Percentiles rank a stretch among this genome's conserved stretches.
These are phyloP conservation scores for Magnolia kwangsiensis DNA, from an alignment of 164 flowering plant species.

Conservation along the genomic window DNA sequence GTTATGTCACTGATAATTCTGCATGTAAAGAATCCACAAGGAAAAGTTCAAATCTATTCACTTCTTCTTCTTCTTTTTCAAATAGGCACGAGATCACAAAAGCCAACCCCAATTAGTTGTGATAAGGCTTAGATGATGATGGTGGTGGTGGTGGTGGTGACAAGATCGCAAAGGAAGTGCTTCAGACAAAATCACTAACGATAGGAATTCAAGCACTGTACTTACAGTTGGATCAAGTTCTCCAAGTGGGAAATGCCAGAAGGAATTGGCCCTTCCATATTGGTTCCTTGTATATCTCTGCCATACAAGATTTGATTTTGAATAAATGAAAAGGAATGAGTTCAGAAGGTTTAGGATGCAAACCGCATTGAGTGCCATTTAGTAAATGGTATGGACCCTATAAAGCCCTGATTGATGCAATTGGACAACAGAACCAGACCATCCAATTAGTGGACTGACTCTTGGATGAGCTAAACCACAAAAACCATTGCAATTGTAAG, in stretches of 20 bases:
- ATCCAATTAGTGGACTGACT: too few relatives aligned
- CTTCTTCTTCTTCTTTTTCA: background rate
- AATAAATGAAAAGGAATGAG: too few relatives aligned
- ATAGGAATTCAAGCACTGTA: background rate
- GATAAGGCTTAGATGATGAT: background rate
- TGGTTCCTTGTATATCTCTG: conserved; percentile 71
- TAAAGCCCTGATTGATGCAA: too few relatives aligned
- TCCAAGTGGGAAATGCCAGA: background rate
- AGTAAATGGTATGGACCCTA: too few relatives aligned
- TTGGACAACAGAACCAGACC: too few relatives aligned
- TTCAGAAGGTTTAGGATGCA: too few relatives aligned
- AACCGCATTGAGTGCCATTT: too few relatives aligned
- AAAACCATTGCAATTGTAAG: too few relatives aligned
- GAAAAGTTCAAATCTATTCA: background rate
- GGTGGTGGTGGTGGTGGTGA: too few relatives aligned
- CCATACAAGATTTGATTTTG: background rate
- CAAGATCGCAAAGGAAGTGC: background rate
- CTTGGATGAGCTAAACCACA: too few relatives aligned
- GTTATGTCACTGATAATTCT: conserved; percentile 69
- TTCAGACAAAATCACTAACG: background rate
- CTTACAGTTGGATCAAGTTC: conserved; percentile 9
- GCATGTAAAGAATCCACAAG: conserved; percentile 7
- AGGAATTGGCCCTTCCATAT: conserved; percentile 15
- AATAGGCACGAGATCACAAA: background rate
- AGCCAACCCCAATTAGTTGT: background rate